Percentiles rank a stretch among this genome's conserved stretches.
Evolutionary conservation across 2,329 filamentous ascomycete genomes (phyloP).

Genomic region (Claviceps sp.): DNA sequence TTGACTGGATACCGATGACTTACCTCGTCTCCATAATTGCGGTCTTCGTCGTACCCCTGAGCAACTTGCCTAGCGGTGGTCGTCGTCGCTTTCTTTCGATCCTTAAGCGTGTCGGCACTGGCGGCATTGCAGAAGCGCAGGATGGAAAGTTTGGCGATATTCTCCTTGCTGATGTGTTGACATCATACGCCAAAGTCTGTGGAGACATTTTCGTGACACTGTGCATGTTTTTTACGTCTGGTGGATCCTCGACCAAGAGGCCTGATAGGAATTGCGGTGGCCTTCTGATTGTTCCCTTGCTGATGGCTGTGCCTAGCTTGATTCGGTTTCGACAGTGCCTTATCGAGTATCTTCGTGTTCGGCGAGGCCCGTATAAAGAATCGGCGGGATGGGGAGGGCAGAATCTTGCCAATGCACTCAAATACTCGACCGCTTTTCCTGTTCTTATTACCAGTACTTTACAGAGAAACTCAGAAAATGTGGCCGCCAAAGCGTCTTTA

Average conservation of each 20-base stretch:
- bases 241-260: constrained; percentile 60
- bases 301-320: constrained; percentile 69
- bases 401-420: constrained; percentile 84
- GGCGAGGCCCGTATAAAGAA: constrained; percentile 39
- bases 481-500: constrained; percentile 26
- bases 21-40: constrained; percentile 63
- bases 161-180: constrained; percentile 83
- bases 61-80: constrained; percentile 53
- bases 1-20: constrained; percentile 76
- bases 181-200: constrained; percentile 85
- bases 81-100: constrained; percentile 63
- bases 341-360: constrained; percentile 70
- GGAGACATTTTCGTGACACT: constrained; percentile 78
- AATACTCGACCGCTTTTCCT: constrained; percentile 89
- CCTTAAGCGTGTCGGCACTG: constrained; percentile 65
- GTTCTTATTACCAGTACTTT: constrained; percentile 72
- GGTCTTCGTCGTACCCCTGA: constrained; percentile 61
- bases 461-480: constrained; percentile 45
- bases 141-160: constrained; percentile 95
- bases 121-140: constrained; percentile 71
- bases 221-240: constrained; percentile 76
- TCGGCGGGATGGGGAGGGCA: constrained; percentile 63
- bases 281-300: constrained; percentile 63
- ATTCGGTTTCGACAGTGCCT: constrained; percentile 88
- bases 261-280: constrained; percentile 77